Percentiles rank a stretch among this genome's conserved stretches.
Conservation (phyloP, 1,139 yeast species). For the Wickerhamomyces sp. region DNA sequence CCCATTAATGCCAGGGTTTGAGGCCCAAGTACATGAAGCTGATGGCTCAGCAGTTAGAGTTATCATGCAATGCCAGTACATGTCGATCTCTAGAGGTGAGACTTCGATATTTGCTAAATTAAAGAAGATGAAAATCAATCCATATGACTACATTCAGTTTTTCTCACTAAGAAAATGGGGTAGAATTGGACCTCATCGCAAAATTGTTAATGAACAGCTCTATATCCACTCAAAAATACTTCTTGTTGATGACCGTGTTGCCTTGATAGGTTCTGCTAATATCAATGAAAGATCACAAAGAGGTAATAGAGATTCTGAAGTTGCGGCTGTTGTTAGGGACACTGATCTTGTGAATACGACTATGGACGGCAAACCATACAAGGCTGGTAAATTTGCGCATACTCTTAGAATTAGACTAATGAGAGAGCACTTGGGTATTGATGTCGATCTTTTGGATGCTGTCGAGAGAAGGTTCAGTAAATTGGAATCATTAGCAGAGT, state of each 20-base stretch:
- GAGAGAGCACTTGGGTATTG: slow-evolving; percentile 96
- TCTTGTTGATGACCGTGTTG: slow-evolving; percentile 91
- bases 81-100: slow-evolving; percentile 88
- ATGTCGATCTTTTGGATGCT: slow-evolving; percentile 80
- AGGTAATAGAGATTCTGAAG: slow-evolving; percentile 91
- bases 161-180: slow-evolving; percentile 96
- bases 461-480: slow-evolving; percentile 72
- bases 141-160: slow-evolving; percentile 88
- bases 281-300: slow-evolving; percentile 94
- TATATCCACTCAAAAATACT: slow-evolving; percentile 91
- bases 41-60: slow-evolving; percentile 93
- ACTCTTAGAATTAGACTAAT: slow-evolving; percentile 83
- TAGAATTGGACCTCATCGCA: slow-evolving; percentile 70
- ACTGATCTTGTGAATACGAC: slow-evolving; percentile 65
- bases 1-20: slow-evolving; percentile 98
- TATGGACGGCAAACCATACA: slow-evolving; percentile 80
- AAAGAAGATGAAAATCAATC: slow-evolving; percentile 74
- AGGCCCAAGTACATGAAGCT: slow-evolving; percentile 86
- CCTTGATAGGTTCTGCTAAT: slow-evolving; percentile 94
- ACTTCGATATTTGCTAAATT: slow-evolving; percentile 86
- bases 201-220: slow-evolving; percentile 82
- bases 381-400: slow-evolving; percentile 87
- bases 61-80: slow-evolving; percentile 94
- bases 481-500: slow-evolving; percentile 48
- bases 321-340: slow-evolving; percentile 85